Conservation (phyloP, 139 green algal species). For the Micractinium sp. region DNA sequence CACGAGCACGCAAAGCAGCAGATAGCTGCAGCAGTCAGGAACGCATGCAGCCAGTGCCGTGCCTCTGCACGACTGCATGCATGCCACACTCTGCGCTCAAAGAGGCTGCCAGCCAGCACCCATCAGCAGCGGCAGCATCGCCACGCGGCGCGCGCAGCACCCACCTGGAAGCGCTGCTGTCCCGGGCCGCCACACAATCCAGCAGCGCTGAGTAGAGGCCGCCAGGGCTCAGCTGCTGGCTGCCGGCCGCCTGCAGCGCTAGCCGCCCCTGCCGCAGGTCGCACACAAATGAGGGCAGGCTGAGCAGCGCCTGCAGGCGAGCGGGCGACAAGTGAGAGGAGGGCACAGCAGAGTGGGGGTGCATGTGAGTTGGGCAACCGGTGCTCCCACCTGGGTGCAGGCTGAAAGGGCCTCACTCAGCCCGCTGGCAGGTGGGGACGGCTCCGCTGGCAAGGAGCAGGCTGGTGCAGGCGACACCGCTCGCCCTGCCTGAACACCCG, state of each 20-base stretch:
- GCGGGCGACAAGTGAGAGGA: too few relatives aligned
- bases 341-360: background rate
- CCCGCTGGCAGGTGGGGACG: background rate
- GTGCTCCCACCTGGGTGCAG: too few relatives aligned
- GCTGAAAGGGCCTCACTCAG: background rate
- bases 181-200: constrained; percentile 25
- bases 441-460: background rate
- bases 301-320: constrained; percentile 63
- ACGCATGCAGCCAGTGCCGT: background rate
- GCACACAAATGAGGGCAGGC: constrained; percentile 50
- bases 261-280: constrained; percentile 53
- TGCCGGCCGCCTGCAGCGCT: background rate
- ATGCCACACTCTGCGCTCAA: too few relatives aligned
- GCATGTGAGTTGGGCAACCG: background rate
- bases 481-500: too few relatives aligned
- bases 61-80: too few relatives aligned
- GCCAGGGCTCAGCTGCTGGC: background rate
- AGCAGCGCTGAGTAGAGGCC: constrained; percentile 17
- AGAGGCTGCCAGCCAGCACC: too few relatives aligned
- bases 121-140: too few relatives aligned
- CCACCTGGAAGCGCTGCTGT: background rate
- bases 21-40: background rate
- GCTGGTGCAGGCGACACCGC: background rate
- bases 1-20: background rate
- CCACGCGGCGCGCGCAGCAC: background rate